Evolutionary conservation across 2,329 filamentous ascomycete species (phyloP), one percentile per base, ranked within the genome.

Genomic region (Periconia sp.): DNA sequence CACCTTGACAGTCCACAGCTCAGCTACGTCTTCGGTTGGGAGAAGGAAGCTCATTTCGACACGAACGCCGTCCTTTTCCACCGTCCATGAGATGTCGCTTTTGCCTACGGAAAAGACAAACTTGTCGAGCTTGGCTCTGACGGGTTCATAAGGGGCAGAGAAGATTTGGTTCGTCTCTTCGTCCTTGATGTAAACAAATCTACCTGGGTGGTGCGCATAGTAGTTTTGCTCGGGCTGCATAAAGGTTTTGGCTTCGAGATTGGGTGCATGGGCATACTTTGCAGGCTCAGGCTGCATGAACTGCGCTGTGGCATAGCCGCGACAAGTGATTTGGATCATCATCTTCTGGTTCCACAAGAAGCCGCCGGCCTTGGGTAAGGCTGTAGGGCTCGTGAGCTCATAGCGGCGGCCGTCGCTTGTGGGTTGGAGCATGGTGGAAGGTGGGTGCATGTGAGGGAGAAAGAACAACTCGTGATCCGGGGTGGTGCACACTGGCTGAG

Each of bases 151-250:
- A 0, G 82, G 82, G 7, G 81, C 81, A 14, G 81, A 84, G 70
- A 83, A 84, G 6, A 83, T 53, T 33, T 79, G 60, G 15, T 73
- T 73, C 0, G 74, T 77, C 51, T 81, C 80, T 56, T 83, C 80
- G 57, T 85, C 82, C 60, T 83, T 83, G 69, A 85, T 63, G 59
- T 85, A 85, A 47, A 84, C 81, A 61, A 85, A 85, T 3, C 82
- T 81, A 41, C 82, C 82, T 2, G 82, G 81, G 61, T 85, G 81
- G 63, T 84, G 81, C 8, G 80, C 73, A 60, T 83, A 85, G 72
- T 85, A 85, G 65, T 79, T 81, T 60, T 82, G 80, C 68, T 85
- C 82, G 1, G 82, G 82, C 62, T 85, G 82, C 81, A 85, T 85
- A 62, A 85, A 85, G 2, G 82, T 84, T 66, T 78, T 81, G 55